Percentiles rank a stretch among this genome's conserved stretches.
Evolutionary conservation across 805 yeast species (phyloP).

Genomic region (Huiozyma naganishii): DNA sequence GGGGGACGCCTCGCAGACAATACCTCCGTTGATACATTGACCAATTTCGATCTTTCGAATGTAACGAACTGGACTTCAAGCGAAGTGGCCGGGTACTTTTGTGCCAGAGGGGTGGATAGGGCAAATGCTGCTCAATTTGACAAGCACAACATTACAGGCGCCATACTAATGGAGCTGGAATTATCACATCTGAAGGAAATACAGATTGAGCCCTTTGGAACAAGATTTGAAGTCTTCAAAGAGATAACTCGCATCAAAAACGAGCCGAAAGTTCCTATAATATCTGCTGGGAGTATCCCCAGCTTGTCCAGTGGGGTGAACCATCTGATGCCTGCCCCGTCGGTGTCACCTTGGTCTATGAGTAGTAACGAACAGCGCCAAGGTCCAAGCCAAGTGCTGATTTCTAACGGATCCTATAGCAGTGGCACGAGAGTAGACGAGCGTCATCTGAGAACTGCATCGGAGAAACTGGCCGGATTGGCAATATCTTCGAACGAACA

Average conservation of each 20-base stretch:
- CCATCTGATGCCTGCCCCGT: conserved; percentile 3
- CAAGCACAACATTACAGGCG: conserved; percentile 80
- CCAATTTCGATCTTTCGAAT: conserved; percentile 8
- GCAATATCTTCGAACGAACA: conserved; percentile 8
- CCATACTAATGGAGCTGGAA: conserved; percentile 75
- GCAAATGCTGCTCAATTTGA: conserved; percentile 65
- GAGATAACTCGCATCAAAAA: conserved; percentile 60
- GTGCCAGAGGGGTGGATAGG: conserved; percentile 57
- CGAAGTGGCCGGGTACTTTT: conserved; percentile 72
- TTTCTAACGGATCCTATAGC: not conserved
- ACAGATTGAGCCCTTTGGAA: conserved; percentile 87
- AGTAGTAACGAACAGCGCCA: no score
- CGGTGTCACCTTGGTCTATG: not conserved
- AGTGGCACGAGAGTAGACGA: conserved; percentile 1
- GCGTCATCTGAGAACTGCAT: not conserved
- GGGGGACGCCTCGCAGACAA: not conserved
- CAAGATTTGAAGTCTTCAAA: conserved; percentile 81
- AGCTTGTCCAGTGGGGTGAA: not conserved
- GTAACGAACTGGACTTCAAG: conserved; percentile 69
- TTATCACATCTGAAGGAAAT: conserved; percentile 78
- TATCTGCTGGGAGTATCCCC: no score
- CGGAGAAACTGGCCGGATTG: conserved; percentile 5
- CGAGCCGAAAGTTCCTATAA: not conserved
- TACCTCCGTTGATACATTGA: not conserved
- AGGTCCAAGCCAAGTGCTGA: not conserved